A percentile compares a stretch with the other conserved stretches of the same genome.
Conservation (phyloP, 495 filamentous ascomycete genomes). For the Hapsidospora chrysogenum region DNA sequence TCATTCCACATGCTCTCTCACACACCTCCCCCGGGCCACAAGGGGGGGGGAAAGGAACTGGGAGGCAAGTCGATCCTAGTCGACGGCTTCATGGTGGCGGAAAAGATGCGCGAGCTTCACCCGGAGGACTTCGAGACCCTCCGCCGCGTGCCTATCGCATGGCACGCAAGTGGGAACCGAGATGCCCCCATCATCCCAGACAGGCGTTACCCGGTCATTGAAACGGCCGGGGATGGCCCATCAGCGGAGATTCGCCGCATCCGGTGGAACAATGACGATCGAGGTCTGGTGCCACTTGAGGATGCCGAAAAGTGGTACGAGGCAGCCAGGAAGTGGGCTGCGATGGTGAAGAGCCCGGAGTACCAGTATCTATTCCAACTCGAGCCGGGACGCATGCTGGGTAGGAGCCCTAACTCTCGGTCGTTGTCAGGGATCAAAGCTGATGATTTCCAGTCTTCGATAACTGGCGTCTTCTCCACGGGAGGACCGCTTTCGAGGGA, state of each 20-base stretch:
- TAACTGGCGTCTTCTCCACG: constrained; percentile 90
- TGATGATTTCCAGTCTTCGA: constrained; percentile 52
- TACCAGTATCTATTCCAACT: constrained; percentile 62
- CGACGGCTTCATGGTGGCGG: constrained; percentile 65
- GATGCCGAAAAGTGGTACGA: constrained; percentile 49
- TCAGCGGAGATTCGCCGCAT: constrained; percentile 39
- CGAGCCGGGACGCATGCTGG: constrained; percentile 56
- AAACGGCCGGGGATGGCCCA: constrained; percentile 4
- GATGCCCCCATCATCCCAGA: constrained; percentile 62
- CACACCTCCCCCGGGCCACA: constrained; percentile 10
- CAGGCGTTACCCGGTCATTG: constrained; percentile 50
- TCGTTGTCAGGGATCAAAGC: not conserved
- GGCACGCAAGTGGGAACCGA: constrained; percentile 73
- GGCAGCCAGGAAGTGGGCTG: constrained; percentile 50
- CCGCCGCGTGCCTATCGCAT: constrained; percentile 33
- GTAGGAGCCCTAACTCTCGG: constrained; percentile 26
- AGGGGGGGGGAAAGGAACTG: constrained; percentile 5
- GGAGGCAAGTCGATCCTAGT: constrained; percentile 65
- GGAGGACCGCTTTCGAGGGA: constrained; percentile 62
- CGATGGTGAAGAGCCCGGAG: constrained; percentile 34
- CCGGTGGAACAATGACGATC: constrained; percentile 85
- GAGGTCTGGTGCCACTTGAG: constrained; percentile 39
- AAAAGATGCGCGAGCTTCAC: constrained; percentile 29
- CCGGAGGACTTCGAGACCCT: constrained; percentile 35
- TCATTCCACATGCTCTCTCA: constrained; percentile 82